Evolutionary conservation across 2,329 filamentous ascomycete species (phyloP), one percentile per base, ranked within the genome.

Genomic region (Penicillium sp.): DNA sequence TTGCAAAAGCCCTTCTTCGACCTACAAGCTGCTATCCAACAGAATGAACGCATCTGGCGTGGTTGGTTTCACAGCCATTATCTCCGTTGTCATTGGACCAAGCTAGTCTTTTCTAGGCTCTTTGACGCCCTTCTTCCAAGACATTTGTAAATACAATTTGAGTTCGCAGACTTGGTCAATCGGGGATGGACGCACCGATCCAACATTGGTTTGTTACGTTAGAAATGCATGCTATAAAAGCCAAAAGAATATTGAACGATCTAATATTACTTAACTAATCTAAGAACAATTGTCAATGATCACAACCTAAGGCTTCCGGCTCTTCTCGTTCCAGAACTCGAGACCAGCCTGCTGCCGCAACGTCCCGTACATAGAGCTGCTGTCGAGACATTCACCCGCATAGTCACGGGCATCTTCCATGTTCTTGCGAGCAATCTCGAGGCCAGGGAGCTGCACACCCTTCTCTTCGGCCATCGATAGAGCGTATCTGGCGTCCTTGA

Each of bases 1-100:
- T 85, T 80, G 49, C 86, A 89, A 71, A 84, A 91, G 68, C 88
- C 89, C 0, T 91, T 90, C 61, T 84, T 88, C 65, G 89, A 95
- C 65, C 79, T 95, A 18, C 88, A 95, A 69, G 77, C 81, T 25
- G 87, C 83, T 8, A 70, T 92, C 47, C 78, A 82, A 28, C 84
- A 89, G 69, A 91, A 89, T 73, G 87, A 92, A 64, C 79, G 80
- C 12, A 81, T 89, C 46, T 37, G 38, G 24, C 10, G 38, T 25
- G 13, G 4, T 39, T 9, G 3, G 15, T 9, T 9, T 15, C n/a
- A 1, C 32, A 7, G 7, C 15, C 15, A 37, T 35, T 20, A 23
- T 5, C 8, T 41, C 6, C 23, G 3, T 28, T 25, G 12, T 15
- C 23, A 12, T 24, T 23, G 31, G 39, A 43, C 29, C 31, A 43